A percentile compares a stretch with the other conserved stretches of the same genome.
Evolutionary conservation across 306 rosid genomes (phyloP).

Genomic region (Ceratonia siliqua): DNA sequence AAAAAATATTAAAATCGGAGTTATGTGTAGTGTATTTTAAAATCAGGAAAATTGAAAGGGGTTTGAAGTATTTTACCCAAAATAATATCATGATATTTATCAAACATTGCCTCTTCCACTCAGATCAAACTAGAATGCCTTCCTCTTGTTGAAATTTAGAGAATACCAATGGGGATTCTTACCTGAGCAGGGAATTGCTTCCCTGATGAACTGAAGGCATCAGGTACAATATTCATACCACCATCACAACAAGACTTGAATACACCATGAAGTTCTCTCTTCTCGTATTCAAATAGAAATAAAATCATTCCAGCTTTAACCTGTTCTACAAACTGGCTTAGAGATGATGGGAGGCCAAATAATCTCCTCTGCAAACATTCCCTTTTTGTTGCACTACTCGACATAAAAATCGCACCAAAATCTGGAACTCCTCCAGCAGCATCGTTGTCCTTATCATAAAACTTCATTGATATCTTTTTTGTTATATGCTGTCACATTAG

Average conservation of each 20-base stretch:
- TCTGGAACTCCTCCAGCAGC: conserved; percentile 45
- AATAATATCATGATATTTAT: not conserved
- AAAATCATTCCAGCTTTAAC: conserved; percentile 57
- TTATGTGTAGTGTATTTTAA: no score
- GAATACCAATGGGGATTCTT: not conserved
- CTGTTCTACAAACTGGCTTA: conserved; percentile 48
- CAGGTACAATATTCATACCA: conserved; percentile 42
- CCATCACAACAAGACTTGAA: conserved; percentile 58
- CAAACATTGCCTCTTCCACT: not conserved
- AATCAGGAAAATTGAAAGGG: no score
- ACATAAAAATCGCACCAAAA: conserved; percentile 53
- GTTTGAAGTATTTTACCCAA: no score
- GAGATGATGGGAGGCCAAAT: conserved; percentile 39
- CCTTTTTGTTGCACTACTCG: conserved; percentile 32
- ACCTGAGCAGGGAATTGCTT: conserved; percentile 71
- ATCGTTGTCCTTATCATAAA: conserved; percentile 30
- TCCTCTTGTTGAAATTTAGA: not conserved
- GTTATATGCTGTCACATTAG: conserved; percentile 30
- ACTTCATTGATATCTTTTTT: conserved; percentile 41
- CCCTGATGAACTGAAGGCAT: conserved; percentile 45
- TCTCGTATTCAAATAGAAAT: conserved; percentile 63
- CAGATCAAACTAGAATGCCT: conserved; percentile 22
- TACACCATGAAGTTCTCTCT: conserved; percentile 63
- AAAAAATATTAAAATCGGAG: no score
- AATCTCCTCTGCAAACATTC: conserved; percentile 41